Base-by-base conservation (phyloP, 1,139 yeast genomes). In the Magnusiomyces paraingens region DNA sequence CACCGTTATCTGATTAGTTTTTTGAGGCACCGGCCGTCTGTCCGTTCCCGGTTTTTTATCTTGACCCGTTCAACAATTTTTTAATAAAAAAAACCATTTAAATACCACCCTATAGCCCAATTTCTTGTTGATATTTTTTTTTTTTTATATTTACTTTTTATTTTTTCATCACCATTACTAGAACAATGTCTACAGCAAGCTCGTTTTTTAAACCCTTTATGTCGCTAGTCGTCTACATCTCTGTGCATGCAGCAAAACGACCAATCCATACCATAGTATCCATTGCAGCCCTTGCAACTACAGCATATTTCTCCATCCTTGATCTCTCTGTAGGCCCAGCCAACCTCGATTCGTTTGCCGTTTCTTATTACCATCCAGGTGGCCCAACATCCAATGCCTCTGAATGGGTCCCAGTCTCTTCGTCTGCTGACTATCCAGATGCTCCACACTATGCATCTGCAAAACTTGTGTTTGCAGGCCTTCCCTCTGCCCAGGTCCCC, bases 231-330 rank as follows among this genome's bases (percentile, higher is more conserved):
- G 52, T 49, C 1, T 62, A 62, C 50, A 53, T 84, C 57, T 86
- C 95, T 40, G 79, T 77, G 60, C 69, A 78, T 45, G 82, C 93
- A 50, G 95, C 96, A 20, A 82, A 81, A 60, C 81, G 84, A 64
- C 99, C 99, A 38, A 89, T 93, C 62, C 99, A 93, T 70, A 81
- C 91, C 57, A 83, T 93, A 57, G 82, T 90, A 51, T 66, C 82
- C 59, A 80, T 91, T 17, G 79, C 94, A 32, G 72, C 89, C 54
- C 71, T 88, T 56, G 95, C 95, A 1, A 84, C 95, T 10, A 74
- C 86, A 54, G 89, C 94, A 12, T 93, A 89, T 70, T 78, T 89
- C 62, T 81, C 93, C 17, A 81, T 89, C 20, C 84, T 90, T 43
- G 95, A 88, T 66, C 85, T 86, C 60, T 87, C 88, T 64, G 76